These are phyloP conservation scores for Adansonia rubrostipa DNA, from an alignment of 441 rosid species.

Conservation along the genomic window DNA sequence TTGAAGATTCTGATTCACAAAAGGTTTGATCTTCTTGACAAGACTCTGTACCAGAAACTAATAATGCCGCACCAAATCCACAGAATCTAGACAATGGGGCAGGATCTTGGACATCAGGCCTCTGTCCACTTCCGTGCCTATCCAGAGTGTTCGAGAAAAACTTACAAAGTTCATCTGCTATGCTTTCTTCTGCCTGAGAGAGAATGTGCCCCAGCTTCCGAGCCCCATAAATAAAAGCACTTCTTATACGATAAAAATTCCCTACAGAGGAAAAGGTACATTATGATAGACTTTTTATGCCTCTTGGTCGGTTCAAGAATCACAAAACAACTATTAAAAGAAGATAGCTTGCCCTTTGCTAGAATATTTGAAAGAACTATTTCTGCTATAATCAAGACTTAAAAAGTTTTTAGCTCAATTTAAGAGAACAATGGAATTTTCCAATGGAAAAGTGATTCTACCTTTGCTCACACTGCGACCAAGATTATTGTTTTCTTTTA, in stretches of 20 bases:
- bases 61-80: constrained; percentile 33
- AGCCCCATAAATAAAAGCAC: constrained; percentile 76
- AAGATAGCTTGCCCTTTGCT: not conserved
- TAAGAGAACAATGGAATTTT: not conserved
- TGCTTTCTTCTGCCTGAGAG: constrained; percentile 50
- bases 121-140: constrained; percentile 81
- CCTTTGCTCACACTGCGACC: constrained; percentile 97
- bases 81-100: constrained; percentile 43
- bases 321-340: constrained; percentile 16
- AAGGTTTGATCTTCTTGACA: constrained; percentile 33
- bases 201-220: constrained; percentile 63
- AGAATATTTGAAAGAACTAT: not conserved
- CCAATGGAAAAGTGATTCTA: constrained; percentile 28
- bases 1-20: too few species aligned
- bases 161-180: constrained; percentile 51
- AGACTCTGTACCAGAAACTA: constrained; percentile 41
- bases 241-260: constrained; percentile 68
- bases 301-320: not conserved
- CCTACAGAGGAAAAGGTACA: constrained; percentile 40
- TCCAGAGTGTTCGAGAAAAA: constrained; percentile 67
- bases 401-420: not conserved
- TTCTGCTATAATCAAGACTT: constrained; percentile 4
- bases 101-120: constrained; percentile 78
- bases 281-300: not conserved
- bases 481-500: constrained; percentile 86